Evolutionary conservation across 768 basidiomycete species (phyloP).

Genomic region (Boletus sp.): DNA sequence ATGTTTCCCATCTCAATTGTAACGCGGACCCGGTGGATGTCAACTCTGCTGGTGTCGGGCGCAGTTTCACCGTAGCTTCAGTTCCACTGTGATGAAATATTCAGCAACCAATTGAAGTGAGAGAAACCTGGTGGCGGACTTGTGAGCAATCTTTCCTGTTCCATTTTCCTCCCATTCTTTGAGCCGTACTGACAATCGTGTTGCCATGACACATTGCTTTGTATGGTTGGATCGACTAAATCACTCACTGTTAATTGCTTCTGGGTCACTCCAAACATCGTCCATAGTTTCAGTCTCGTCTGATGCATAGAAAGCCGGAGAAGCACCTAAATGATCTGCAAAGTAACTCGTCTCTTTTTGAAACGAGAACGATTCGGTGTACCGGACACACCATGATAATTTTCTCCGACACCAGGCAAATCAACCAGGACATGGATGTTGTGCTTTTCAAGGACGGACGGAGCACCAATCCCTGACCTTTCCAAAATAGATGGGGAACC

Average conservation of each 20-base stretch:
- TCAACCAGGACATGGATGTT: conserved; percentile 39
- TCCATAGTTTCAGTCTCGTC: conserved; percentile 50
- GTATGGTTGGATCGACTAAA: conserved; percentile 16
- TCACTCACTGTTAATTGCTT: conserved; percentile 37
- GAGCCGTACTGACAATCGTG: conserved; percentile 20
- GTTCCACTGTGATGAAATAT: conserved; percentile 37
- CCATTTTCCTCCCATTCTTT: conserved; percentile 37
- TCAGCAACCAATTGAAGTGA: neutral
- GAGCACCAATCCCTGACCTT: conserved; percentile 65
- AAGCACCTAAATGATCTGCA: conserved; percentile 30
- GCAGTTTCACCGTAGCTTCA: conserved; percentile 55
- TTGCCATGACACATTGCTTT: neutral
- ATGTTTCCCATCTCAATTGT: conserved; percentile 46
- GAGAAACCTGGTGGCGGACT: conserved; percentile 35
- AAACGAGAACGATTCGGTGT: neutral
- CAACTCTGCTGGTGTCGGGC: conserved; percentile 49
- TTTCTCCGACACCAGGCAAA: neutral
- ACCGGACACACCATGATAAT: conserved; percentile 41
- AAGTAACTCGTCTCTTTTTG: neutral
- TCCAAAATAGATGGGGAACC: conserved; percentile 57
- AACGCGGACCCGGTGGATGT: conserved; percentile 47
- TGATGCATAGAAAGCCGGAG: conserved; percentile 37
- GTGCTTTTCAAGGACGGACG: conserved; percentile 42
- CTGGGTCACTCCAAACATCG: conserved; percentile 38
- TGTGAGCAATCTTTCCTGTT: conserved; percentile 50